Conservation (phyloP, 768 basidiomycete genomes). For the Pleurotus ostreatus region DNA sequence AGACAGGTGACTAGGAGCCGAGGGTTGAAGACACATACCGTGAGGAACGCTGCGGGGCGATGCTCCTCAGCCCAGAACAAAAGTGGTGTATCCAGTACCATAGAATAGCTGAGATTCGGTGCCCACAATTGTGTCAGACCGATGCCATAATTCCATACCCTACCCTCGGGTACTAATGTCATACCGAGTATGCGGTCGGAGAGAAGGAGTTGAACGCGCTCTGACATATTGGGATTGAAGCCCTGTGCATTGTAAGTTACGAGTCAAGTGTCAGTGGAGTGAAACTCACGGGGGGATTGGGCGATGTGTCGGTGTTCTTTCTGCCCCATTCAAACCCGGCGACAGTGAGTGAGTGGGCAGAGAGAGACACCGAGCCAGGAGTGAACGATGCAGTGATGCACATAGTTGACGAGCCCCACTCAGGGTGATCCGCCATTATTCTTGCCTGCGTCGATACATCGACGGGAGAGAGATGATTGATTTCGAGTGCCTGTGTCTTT, state of each 20-base stretch:
- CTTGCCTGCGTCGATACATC: slow-evolving; percentile 95
- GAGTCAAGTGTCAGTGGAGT: too few species aligned
- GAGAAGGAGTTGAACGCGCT: slow-evolving; percentile 86
- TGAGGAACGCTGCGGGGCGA: slow-evolving; percentile 90
- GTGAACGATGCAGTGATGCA: slow-evolving; percentile 96
- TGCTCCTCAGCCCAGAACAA: slow-evolving; percentile 97
- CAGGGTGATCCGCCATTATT: slow-evolving; percentile 93
- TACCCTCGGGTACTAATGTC: slow-evolving; percentile 91
- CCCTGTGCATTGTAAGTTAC: slow-evolving; percentile 38
- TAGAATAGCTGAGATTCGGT: slow-evolving; percentile 72
- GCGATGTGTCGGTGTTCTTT: slow-evolving; percentile 84
- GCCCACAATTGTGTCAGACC: slow-evolving; percentile 92
- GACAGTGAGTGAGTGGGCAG: slow-evolving; percentile 85
- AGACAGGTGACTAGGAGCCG: slow-evolving; percentile 1
- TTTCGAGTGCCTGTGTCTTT: slow-evolving; percentile 93
- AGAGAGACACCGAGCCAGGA: slow-evolving; percentile 94
- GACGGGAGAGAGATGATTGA: slow-evolving; percentile 86
- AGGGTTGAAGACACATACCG: slow-evolving; percentile 44
- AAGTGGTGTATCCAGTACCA: slow-evolving; percentile 89
- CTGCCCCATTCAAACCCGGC: slow-evolving; percentile 98
- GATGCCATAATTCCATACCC: slow-evolving; percentile 96
- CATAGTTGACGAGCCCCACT: slow-evolving; percentile 92
- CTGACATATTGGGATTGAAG: slow-evolving; percentile 99
- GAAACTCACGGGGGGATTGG: slow-evolving; percentile 62
- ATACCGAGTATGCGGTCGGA: slow-evolving; percentile 96